A percentile compares a stretch with the other conserved stretches of the same genome.
Conservation (phyloP, 148 eudicot genomes). For the Hydrangea macrophylla region DNA sequence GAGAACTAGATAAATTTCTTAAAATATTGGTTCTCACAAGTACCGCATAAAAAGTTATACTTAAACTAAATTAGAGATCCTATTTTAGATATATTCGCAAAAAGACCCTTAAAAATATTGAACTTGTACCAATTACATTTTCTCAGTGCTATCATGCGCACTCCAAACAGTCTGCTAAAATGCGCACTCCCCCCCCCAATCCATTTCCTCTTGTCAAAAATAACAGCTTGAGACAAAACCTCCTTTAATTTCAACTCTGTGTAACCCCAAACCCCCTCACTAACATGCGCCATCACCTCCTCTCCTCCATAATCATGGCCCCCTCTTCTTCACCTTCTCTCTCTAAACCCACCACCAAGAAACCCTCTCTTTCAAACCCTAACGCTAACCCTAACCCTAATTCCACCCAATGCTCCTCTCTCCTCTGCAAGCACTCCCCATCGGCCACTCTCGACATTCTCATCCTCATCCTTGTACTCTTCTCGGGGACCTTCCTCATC, state of each 20-base stretch:
- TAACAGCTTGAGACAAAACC: background rate
- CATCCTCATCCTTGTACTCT: constrained; percentile 64
- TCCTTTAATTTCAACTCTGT: no score
- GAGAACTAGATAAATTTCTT: no score
- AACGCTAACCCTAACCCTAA: constrained; percentile 23
- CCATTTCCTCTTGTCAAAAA: background rate
- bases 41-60: no score
- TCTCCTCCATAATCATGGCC: constrained; percentile 23
- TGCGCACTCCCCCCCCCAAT: background rate
- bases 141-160: background rate
- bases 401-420: constrained; percentile 15
- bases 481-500: constrained; percentile 68
- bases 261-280: background rate
- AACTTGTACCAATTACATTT: no score
- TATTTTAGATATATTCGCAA: no score
- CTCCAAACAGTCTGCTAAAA: no score
- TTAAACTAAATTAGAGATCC: no score
- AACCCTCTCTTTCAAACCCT: constrained; percentile 19
- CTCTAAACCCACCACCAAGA: constrained; percentile 17
- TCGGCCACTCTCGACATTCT: constrained; percentile 78
- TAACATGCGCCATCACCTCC: constrained; percentile 36
- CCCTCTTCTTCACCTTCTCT: constrained; percentile 16
- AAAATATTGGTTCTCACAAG: no score
- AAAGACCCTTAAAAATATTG: no score
- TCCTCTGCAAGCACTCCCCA: constrained; percentile 51